Evolutionary conservation across 495 filamentous ascomycete genomes (phyloP).

Genomic region (Neurospora sp.): DNA sequence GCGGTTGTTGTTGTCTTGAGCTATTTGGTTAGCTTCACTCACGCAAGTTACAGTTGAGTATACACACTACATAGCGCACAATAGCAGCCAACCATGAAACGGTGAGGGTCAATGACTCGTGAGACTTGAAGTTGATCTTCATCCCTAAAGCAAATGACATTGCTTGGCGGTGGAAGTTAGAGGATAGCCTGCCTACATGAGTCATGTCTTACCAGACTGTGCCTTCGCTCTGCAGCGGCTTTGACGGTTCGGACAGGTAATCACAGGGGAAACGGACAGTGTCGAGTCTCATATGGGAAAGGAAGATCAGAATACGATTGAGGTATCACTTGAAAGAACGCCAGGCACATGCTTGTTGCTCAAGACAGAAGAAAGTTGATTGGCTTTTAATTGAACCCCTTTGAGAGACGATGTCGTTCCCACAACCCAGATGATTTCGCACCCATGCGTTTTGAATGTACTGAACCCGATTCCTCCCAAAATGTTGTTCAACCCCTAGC

Average conservation of each 20-base stretch:
- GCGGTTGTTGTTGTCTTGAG: neutral
- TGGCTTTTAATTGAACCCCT: slow-evolving; percentile 22
- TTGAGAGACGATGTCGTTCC: neutral
- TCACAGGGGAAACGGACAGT: neutral
- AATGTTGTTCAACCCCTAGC: slow-evolving; percentile 13
- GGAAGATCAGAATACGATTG: neutral
- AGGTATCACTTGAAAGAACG: neutral
- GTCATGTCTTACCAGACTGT: neutral
- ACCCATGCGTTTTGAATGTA: neutral
- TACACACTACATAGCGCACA: neutral
- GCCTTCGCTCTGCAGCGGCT: neutral
- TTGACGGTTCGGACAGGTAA: neutral
- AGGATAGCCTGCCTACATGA: neutral
- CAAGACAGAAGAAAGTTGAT: slow-evolving; percentile 13
- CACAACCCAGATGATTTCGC: neutral
- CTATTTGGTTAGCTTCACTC: neutral
- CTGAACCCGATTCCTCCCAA: neutral
- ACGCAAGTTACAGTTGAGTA: neutral
- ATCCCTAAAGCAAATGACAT: neutral
- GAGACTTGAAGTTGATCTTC: neutral
- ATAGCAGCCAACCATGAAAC: neutral
- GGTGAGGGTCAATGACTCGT: neutral
- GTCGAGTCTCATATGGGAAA: neutral
- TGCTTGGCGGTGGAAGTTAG: neutral
- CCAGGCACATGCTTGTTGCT: neutral